Evolutionary conservation across 1,284 basidiomycete species (phyloP).

Genomic region (Ustilago esculenta): DNA sequence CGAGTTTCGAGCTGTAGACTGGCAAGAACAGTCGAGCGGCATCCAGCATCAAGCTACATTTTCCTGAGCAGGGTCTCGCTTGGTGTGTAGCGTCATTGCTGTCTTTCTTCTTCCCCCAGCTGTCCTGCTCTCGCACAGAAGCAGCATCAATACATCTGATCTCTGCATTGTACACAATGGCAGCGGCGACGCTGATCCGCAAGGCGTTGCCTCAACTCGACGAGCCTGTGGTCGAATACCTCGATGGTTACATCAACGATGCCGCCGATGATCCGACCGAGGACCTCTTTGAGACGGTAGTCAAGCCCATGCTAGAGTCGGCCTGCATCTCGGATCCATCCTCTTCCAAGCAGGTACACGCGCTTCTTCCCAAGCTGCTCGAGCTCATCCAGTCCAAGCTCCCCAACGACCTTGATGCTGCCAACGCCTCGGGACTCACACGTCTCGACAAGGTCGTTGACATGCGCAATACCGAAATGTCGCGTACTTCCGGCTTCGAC

Average conservation of each 20-base stretch:
- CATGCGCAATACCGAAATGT: slow-evolving; percentile 78
- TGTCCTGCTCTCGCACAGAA: not conserved
- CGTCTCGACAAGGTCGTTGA: slow-evolving; percentile 90
- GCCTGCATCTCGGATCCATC: slow-evolving; percentile 57
- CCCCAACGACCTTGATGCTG: slow-evolving; percentile 67
- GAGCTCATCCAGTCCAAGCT: slow-evolving; percentile 57
- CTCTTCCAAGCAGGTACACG: slow-evolving; percentile 40
- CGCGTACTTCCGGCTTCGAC: slow-evolving; percentile 63
- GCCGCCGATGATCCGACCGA: slow-evolving; percentile 72
- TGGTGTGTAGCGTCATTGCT: too few species aligned
- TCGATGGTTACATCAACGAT: slow-evolving; percentile 89
- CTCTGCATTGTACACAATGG: slow-evolving; percentile 43
- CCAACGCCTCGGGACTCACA: slow-evolving; percentile 64
- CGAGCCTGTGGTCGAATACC: slow-evolving; percentile 90
- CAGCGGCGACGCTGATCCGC: slow-evolving; percentile 79
- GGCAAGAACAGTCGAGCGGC: too few species aligned
- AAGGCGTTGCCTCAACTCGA: slow-evolving; percentile 85
- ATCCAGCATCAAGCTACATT: too few species aligned
- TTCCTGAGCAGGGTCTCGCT: not conserved
- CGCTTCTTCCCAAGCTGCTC: slow-evolving; percentile 50
- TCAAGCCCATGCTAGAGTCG: slow-evolving; percentile 64
- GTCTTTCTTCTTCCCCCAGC: too few species aligned
- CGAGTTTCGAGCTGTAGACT: too few species aligned
- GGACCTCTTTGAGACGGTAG: slow-evolving; percentile 55
- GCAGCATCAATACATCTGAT: slow-evolving; percentile 4